phyloP scores from a whole-genome alignment of 169 alveolate genomes.

The Cryptosporidium parvum region DNA sequence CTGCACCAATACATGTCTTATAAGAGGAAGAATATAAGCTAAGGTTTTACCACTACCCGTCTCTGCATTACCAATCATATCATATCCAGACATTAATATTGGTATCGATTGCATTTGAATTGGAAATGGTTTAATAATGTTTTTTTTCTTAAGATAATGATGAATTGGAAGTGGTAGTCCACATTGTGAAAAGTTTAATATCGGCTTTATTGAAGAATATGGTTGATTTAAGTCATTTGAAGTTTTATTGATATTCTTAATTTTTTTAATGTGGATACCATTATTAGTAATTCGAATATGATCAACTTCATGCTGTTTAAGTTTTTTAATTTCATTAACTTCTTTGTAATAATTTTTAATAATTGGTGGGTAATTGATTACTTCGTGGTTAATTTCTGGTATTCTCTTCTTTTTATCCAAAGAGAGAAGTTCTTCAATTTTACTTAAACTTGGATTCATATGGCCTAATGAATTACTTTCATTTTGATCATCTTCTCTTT shows the following conservation, averaged over 20 bases:
- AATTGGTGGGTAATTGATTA: slow-evolving; percentile 86
- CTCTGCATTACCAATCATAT: slow-evolving; percentile 98
- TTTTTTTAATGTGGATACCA: slow-evolving; percentile 86
- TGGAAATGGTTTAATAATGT: slow-evolving; percentile 94
- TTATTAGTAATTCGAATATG: slow-evolving; percentile 89
- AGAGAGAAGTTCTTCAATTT: slow-evolving; percentile 9
- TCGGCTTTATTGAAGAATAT: slow-evolving; percentile 87
- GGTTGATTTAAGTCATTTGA: slow-evolving; percentile 88
- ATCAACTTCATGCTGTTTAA: slow-evolving; percentile 91
- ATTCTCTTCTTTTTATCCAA: slow-evolving; percentile 47
- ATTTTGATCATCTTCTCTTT: slow-evolving; percentile 9
- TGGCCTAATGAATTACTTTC: slow-evolving; percentile 7
- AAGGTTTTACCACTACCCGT: slow-evolving; percentile 99
- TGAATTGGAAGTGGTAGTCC: slow-evolving; percentile 95
- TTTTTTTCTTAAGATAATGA: slow-evolving; percentile 89
- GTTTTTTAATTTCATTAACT: slow-evolving; percentile 86
- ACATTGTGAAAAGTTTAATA: slow-evolving; percentile 95
- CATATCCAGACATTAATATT: slow-evolving; percentile 94
- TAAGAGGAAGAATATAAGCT: slow-evolving; percentile 96
- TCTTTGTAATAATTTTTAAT: slow-evolving; percentile 90
- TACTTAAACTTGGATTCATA: background rate
- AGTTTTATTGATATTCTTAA: slow-evolving; percentile 86
- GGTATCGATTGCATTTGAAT: slow-evolving; percentile 97
- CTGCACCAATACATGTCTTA: slow-evolving; percentile 93
- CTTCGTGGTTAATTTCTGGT: slow-evolving; percentile 87